Evolutionary conservation across 2,329 filamentous ascomycete species (phyloP).

Genomic region (Trichoderma sp.): DNA sequence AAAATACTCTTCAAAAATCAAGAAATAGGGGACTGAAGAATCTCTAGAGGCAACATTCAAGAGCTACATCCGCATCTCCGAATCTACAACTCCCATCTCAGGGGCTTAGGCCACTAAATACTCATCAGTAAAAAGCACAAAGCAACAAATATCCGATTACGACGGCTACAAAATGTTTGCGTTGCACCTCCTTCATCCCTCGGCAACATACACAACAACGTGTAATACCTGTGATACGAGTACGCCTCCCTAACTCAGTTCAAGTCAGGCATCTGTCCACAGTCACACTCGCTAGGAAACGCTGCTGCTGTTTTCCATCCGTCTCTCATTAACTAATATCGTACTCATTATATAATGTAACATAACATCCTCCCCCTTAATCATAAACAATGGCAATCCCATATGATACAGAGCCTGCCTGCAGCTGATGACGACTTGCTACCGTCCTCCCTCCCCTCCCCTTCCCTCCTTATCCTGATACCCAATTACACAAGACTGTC

Average conservation of each 20-base stretch:
- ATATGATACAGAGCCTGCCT: slow-evolving; percentile 19
- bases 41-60: neutral
- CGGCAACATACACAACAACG: neutral
- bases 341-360: slow-evolving; percentile 22
- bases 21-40: neutral
- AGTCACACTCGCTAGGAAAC: neutral
- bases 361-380: slow-evolving; percentile 17
- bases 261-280: neutral
- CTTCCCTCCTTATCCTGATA: neutral
- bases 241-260: neutral
- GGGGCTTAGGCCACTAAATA: neutral
- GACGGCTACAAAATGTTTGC: slow-evolving; percentile 14
- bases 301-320: neutral
- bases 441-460: neutral
- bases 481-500: slow-evolving; percentile 14
- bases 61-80: neutral
- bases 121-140: neutral
- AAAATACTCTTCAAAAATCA: neutral
- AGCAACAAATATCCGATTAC: neutral
- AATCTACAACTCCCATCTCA: neutral
- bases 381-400: slow-evolving; percentile 17
- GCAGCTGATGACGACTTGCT: neutral
- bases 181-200: slow-evolving; percentile 10
- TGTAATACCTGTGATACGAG: neutral
- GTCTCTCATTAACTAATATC: slow-evolving; percentile 23